Evolutionary conservation across 2,329 filamentous ascomycete genomes (phyloP).

Genomic region (Lachnum nothofagi): DNA sequence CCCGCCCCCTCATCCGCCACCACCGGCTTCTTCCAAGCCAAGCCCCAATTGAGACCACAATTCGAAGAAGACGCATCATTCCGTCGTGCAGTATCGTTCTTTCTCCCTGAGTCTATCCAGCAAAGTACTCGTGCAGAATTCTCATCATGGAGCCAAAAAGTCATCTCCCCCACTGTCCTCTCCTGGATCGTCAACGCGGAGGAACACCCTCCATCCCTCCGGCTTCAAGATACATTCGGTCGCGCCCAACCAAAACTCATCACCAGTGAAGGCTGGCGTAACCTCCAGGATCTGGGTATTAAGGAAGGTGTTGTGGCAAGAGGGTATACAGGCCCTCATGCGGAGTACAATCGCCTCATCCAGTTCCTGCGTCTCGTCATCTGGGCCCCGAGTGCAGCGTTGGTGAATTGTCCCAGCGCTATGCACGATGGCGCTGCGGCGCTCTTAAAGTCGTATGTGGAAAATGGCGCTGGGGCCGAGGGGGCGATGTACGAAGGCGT

Average conservation of each 20-base stretch:
- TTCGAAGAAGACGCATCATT: conserved; percentile 51
- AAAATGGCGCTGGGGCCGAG: conserved; percentile 28
- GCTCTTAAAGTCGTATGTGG: conserved; percentile 44
- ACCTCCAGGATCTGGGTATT: conserved; percentile 55
- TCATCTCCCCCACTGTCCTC: background rate
- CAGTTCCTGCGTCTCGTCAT: conserved; percentile 50
- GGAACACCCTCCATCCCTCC: background rate
- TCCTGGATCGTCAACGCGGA: background rate
- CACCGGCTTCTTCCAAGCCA: conserved; percentile 51
- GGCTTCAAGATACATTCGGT: conserved; percentile 43
- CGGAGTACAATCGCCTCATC: conserved; percentile 49
- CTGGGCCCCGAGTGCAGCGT: conserved; percentile 17
- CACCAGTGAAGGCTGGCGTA: conserved; percentile 62
- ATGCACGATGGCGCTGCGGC: conserved; percentile 51
- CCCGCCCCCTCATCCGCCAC: conserved; percentile 33
- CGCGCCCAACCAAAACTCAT: conserved; percentile 54
- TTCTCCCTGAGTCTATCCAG: background rate
- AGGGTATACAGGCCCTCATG: conserved; percentile 52
- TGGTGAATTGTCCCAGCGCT: conserved; percentile 20
- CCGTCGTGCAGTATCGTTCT: conserved; percentile 38
- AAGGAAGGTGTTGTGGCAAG: conserved; percentile 54
- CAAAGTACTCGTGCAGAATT: background rate
- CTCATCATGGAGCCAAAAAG: background rate
- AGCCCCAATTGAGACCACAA: conserved; percentile 44
- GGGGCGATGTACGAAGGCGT: conserved; percentile 46